These are phyloP conservation scores for Leccinum aurantiacum DNA, from an alignment of 768 basidiomycete genomes.

Conservation along the genomic window DNA sequence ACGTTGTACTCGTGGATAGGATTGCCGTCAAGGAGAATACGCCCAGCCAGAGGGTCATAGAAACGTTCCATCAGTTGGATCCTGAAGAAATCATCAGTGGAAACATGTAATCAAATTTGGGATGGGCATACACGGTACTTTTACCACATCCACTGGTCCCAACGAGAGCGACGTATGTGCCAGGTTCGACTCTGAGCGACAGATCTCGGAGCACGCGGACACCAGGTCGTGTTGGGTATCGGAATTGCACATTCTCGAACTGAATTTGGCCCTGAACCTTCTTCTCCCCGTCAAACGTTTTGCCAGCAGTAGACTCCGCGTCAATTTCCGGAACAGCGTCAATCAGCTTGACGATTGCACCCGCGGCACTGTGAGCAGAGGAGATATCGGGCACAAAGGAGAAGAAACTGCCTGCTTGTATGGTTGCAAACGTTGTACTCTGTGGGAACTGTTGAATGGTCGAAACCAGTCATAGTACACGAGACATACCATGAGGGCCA, in stretches of 20 bases:
- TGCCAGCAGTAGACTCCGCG: constrained; percentile 68
- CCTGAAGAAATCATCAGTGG: constrained; percentile 33
- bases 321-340: constrained; percentile 80
- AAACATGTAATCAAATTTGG: not conserved
- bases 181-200: constrained; percentile 67
- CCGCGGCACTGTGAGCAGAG: constrained; percentile 75
- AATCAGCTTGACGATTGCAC: constrained; percentile 71
- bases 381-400: constrained; percentile 87
- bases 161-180: constrained; percentile 79
- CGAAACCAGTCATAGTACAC: too few species aligned
- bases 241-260: constrained; percentile 82
- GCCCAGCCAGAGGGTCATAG: constrained; percentile 76
- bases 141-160: constrained; percentile 82
- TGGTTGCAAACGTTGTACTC: constrained; percentile 64
- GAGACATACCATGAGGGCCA: constrained; percentile 66
- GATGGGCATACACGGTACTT: constrained; percentile 67
- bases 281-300: constrained; percentile 40
- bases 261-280: constrained; percentile 61
- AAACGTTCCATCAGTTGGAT: constrained; percentile 84
- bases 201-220: constrained; percentile 82
- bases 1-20: constrained; percentile 76
- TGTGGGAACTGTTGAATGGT: too few species aligned
- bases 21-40: constrained; percentile 71
- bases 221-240: constrained; percentile 84
- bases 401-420: constrained; percentile 86